Base-by-base conservation (phyloP, 768 basidiomycete genomes). In the Clavulina sp. region DNA sequence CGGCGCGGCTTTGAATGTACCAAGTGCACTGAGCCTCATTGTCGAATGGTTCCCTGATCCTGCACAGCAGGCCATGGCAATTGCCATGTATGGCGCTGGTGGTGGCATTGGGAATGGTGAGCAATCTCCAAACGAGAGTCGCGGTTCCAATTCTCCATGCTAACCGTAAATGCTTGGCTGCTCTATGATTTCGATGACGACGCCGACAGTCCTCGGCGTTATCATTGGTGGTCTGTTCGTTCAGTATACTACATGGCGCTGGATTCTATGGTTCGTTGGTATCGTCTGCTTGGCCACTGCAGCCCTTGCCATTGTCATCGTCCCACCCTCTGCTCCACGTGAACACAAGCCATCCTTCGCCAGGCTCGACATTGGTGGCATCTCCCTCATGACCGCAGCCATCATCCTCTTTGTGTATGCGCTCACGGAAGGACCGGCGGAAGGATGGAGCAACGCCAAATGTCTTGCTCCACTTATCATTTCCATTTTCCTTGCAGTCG, bases 241-340 rank as follows among this genome's bases (percentile, higher is more conserved):
- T 2, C 56, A 64, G 36, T 68, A 61, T 29, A 62, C 62, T 1
- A 66, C 69, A 7, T 76, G 70, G 63, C 66, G 60, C 26, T 75
- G 74, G 74, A 65, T 75, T 19, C 76, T 77, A 58, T 74, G 69
- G 59, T 66, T 71, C 53, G 60, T 66, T 30, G 66, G 70, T 2
- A 66, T 73, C 33, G 51, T 74, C 32, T 59, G 65, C 34, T 49
- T 66, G 4, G 57, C 63, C 16, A 61, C 70, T 13, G 61, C 66
- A 32, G 18, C 65, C 18, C 48, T 58, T 2, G 60, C 64, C 44
- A n/a, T 65, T 18, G 56, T 69, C 31, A 51, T 69, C 48, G 63
- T 72, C 4, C 71, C 71, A 57, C 23, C 59, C 59, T 5, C 57
- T 56, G 41, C 29, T 16, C 48, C 24, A 16, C 47, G 56, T 16